phyloP scores from a whole-genome alignment of 2,329 filamentous ascomycete genomes.

The Plenodomus biglobosus region DNA sequence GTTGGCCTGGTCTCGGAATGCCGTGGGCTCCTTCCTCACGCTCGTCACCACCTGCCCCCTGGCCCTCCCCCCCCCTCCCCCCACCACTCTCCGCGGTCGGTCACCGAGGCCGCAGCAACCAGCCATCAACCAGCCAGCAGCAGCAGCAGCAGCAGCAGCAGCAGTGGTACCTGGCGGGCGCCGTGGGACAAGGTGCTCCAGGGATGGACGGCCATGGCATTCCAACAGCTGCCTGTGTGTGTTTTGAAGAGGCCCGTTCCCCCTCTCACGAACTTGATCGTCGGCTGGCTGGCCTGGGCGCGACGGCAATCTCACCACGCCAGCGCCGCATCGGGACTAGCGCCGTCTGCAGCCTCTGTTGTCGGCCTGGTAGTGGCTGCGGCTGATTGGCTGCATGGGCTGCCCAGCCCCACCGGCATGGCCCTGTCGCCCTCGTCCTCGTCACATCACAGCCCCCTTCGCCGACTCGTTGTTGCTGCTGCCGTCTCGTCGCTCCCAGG shows the following conservation, averaged over 20 bases:
- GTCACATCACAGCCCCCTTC: conserved; percentile 11
- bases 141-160: no score
- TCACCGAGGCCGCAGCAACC: no score
- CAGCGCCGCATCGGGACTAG: conserved; percentile 1
- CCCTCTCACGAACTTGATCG: conserved; percentile 19
- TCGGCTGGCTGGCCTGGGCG: conserved; percentile 8
- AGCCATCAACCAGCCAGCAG: no score
- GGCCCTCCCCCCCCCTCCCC: no score
- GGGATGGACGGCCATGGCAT: background rate
- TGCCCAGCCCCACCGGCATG: conserved; percentile 2
- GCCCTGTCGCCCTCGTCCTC: conserved; percentile 10
- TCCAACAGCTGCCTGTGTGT: background rate
- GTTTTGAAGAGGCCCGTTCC: background rate
- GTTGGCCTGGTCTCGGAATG: background rate
- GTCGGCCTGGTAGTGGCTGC: background rate
- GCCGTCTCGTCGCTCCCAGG: conserved; percentile 2
- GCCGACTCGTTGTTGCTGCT: conserved; percentile 4
- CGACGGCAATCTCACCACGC: conserved; percentile 7
- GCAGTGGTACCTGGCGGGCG: no score
- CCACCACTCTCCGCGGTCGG: no score
- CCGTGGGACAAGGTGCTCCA: no score
- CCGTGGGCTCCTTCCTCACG: no score
- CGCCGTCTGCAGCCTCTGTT: conserved; percentile 1
- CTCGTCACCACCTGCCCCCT: no score
- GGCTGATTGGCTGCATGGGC: conserved; percentile 3